These are phyloP conservation scores for Quercus berberidifolia DNA, from an alignment of 306 rosid species.

Conservation along the genomic window DNA sequence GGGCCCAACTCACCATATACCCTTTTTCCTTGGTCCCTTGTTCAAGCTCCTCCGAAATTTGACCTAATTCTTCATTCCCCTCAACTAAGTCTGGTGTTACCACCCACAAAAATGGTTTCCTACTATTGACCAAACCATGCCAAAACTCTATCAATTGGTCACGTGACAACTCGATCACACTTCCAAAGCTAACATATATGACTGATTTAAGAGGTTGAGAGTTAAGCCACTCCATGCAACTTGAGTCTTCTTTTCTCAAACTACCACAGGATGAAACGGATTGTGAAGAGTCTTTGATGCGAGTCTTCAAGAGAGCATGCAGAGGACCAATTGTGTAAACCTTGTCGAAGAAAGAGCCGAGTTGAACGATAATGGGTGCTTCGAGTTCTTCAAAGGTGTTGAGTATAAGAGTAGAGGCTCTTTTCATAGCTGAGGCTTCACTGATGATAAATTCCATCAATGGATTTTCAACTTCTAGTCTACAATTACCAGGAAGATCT, in stretches of 20 bases:
- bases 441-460: not conserved
- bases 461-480: not conserved
- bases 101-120: not conserved
- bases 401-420: constrained; percentile 4
- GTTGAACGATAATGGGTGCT: not conserved
- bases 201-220: constrained; percentile 6
- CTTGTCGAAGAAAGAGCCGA: not conserved
- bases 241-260: not conserved
- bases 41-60: constrained; percentile 8
- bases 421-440: not conserved
- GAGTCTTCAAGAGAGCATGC: not conserved
- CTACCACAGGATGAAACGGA: not conserved
- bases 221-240: constrained; percentile 7
- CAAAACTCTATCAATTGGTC: constrained; percentile 19
- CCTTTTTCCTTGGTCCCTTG: constrained; percentile 27
- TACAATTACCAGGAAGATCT: constrained; percentile 10
- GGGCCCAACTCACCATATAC: constrained; percentile 35
- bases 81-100: not conserved
- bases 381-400: constrained; percentile 15
- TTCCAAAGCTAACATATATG: constrained; percentile 19
- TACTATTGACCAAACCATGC: constrained; percentile 13
- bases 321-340: constrained; percentile 19
- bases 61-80: not conserved
- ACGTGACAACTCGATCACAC: not conserved
- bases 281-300: not conserved